Evolutionary conservation across 805 yeast species (phyloP), one percentile per base, ranked within the genome.

Genomic region (Candida qinlingensis): DNA sequence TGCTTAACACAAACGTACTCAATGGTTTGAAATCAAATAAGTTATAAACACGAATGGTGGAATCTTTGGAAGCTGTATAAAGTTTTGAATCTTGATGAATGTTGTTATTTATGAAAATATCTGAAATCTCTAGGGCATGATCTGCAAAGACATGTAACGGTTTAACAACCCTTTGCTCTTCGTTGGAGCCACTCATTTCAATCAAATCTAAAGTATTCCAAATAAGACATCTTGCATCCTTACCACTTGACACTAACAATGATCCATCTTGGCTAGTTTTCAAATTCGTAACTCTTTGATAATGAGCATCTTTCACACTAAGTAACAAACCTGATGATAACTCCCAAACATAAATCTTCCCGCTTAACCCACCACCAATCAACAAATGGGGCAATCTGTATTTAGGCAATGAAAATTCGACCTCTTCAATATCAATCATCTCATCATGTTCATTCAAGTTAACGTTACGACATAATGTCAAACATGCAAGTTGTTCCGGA

Each of bases 291-390:
- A 89, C 76, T 6, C 75, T 72, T 66, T 92, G 97, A 64, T 88
- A 92, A 68, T 92, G 98, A 1, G 88, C 83, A 44, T 87, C 91
- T 59, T 80, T 81, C 4, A 81, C 95, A 42, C 78, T 72, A 27
- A 91, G 60, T 42, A 94, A 71, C 27, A 79, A 67, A 0, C 98
- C 98, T 2, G 94, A 84, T 8, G 74, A 65, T 45, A 91, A 61
- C 57, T 89, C 96, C 98, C 98, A 92, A 1, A 91, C 65, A 60
- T 86, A 86, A 12, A 94, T 53, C 54, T 82, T 78, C 10, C 98
- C 98, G n/a, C 83, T 60, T 50, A 71, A 62, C 46, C 94, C 75
- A 51, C 92, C 90, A 40, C 85, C 96, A 6, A 81, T 83, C 28
- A 94, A 65, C 37, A 87, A 61, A 75, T 85, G 83, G 25, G 85